Percentiles rank a stretch among this genome's conserved stretches.
Evolutionary conservation across 495 filamentous ascomycete genomes (phyloP).

Genomic region (Lophium mytilinum): DNA sequence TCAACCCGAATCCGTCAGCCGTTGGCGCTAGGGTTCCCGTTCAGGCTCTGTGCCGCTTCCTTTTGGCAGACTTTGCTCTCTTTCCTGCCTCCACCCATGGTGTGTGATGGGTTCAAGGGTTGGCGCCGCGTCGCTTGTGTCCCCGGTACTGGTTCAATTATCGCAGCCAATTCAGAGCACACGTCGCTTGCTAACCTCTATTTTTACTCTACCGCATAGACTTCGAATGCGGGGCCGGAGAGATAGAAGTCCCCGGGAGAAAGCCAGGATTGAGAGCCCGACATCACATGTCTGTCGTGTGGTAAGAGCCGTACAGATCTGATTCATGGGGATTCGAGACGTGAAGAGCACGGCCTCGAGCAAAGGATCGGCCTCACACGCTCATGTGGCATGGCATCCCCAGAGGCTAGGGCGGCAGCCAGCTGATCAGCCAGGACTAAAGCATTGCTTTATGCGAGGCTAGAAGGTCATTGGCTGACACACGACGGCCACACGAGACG

Average conservation of each 20-base stretch:
- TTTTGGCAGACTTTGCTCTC: conserved; percentile 6
- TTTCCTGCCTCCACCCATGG: background rate
- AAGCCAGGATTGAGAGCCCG: background rate
- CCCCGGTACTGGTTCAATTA: background rate
- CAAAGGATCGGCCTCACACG: background rate
- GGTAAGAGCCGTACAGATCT: background rate
- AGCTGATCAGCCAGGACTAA: too few relatives aligned
- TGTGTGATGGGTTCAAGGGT: background rate
- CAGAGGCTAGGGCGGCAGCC: too few relatives aligned
- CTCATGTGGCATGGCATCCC: background rate
- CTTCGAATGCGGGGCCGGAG: background rate
- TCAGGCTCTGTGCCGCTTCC: conserved; percentile 1
- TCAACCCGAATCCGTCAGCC: conserved; percentile 6
- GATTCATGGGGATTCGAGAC: background rate
- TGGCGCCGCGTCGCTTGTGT: background rate
- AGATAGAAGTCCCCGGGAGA: background rate
- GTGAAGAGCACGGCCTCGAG: background rate
- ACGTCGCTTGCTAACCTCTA: background rate
- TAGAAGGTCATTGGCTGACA: too few relatives aligned
- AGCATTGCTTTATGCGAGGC: too few relatives aligned
- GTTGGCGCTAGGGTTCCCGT: conserved; percentile 7
- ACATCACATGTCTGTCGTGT: background rate
- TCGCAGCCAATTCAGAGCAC: background rate
- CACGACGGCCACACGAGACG: too few relatives aligned
- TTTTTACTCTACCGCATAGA: background rate